Base-by-base conservation (phyloP, 352 stramenopile species). In the Nothophytophthora sp. region DNA sequence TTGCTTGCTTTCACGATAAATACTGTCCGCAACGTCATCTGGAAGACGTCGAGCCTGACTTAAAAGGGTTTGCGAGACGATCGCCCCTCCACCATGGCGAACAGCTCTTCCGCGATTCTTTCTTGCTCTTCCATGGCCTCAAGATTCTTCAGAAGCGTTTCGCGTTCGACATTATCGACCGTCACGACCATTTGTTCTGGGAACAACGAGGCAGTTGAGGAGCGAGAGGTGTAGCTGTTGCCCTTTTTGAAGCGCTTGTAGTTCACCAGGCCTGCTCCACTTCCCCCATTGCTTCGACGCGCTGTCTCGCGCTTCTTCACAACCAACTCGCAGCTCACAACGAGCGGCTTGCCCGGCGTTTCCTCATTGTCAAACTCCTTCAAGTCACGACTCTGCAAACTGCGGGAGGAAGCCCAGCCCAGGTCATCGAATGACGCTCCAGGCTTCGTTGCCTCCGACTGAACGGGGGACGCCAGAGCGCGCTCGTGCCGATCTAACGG, bases 201-300 rank as follows among this genome's bases (percentile, higher is more conserved):
- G 35, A 85, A 77, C 15, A 88, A 44, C 11, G 79, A 83, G 1
- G 67, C 56, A 27, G 18, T 69, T 5, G 74, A 79, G 3, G 49
- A 61, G n/a, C 64, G 50, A n/a, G 60, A 65, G n/a, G 57, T 47
- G 22, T 66, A 76, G 8, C 66, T 66, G 24, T 89, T 90, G 16
- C 81, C 76, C 50, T 95, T 95, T 35, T 81, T 88, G 55, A 95
- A 95, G 8, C 79, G 78, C 66, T 95, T 95, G 53, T 86, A 93
- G 32, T 95, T 92, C 33, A 66, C 46, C 12, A 70, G 44, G 10
- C 53, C 39, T n/a, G 54, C 36, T 28, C 25, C 39, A 40, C 19
- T 33, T 25, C 29, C 36, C 15, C n/a, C 46, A 33, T 27, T 35
- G 37, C 22, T n/a, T 24, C 37, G 27, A 19, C 11, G 35, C 27